Base-by-base conservation (phyloP, 306 rosid species). In the Vicia sativa region DNA sequence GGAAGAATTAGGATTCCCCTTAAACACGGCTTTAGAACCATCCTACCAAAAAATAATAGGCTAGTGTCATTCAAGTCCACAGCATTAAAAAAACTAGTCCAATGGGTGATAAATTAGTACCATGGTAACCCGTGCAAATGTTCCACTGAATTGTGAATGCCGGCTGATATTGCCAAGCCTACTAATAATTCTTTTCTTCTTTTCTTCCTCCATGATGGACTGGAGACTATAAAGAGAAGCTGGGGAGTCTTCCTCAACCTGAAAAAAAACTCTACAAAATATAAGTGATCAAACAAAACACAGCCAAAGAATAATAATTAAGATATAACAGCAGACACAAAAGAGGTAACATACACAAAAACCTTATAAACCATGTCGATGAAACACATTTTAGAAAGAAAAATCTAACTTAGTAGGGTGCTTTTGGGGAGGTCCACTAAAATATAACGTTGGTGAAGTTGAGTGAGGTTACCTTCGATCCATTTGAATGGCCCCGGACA, bases 1-100 rank as follows among this genome's bases (percentile, higher is more conserved):
- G 75, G 96, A 84, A 67, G 87, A 70, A 59, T 59, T 75, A 35
- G 98, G 98, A 59, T 84, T 84, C 58, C 96, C 98, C 82, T 90
- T 92, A 61, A 90, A 11, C 57, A 92, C 85, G 52, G 86, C 89
- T 77, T 87, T 88, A 3, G 96, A 92, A 72, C 98, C 98, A 85
- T 87, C 98, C 98, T 92, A 77, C 71, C 70, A 58, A 76, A 55
- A 49, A 82, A 82, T 71, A 70, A 70, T 45, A 68, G 42, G 67
- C 54, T 19, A 35, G 23, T 62, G 55, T 76, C 67, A 74, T 62
- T 39, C 46, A 69, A 73, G 74, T 42, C 66, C 59, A 66, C 26
- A n/a, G 64, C 42, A 13, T 58, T 43, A 57, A 73, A 66, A 56
- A 66, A 56, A 39, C 63, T 23, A 64, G 75, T 50, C 61, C 56